These are phyloP conservation scores for Pulveroboletus frians DNA, from an alignment of 768 basidiomycete species.

Conservation along the genomic window DNA sequence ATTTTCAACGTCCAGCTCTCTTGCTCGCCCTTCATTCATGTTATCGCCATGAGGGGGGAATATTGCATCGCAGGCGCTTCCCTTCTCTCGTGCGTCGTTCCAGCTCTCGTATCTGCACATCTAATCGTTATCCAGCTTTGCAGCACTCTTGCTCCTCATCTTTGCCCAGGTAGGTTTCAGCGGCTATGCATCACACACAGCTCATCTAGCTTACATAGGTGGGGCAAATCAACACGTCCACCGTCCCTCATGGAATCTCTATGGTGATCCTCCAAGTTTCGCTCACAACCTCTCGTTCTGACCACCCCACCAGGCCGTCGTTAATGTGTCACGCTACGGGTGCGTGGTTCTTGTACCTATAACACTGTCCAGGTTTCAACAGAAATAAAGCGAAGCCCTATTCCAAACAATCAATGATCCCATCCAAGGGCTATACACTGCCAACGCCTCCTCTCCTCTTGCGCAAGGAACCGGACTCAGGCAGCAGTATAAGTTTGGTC, in stretches of 20 bases:
- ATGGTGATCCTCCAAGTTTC: constrained; percentile 48
- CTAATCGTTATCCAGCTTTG: constrained; percentile 18
- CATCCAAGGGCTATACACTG: constrained; percentile 60
- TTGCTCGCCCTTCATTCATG: constrained; percentile 18
- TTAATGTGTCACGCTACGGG: constrained; percentile 73
- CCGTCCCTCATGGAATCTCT: constrained; percentile 62
- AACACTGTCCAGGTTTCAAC: background rate
- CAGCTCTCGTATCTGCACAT: constrained; percentile 4
- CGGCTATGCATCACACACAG: constrained; percentile 12
- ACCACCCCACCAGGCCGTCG: constrained; percentile 44
- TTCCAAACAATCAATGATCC: constrained; percentile 48
- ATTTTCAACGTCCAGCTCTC: constrained; percentile 18
- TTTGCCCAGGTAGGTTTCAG: constrained; percentile 66
- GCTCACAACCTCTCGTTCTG: constrained; percentile 5
- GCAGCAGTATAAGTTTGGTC: constrained; percentile 70
- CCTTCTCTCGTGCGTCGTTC: constrained; percentile 57
- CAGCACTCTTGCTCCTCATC: constrained; percentile 56
- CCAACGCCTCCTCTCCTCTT: constrained; percentile 59
- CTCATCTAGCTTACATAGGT: constrained; percentile 43
- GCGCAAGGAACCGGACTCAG: constrained; percentile 54
- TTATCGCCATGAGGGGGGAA: constrained; percentile 60
- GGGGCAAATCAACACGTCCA: constrained; percentile 76
- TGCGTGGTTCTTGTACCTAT: constrained; percentile 28
- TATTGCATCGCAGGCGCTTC: constrained; percentile 69
- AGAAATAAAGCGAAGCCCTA: constrained; percentile 43